Conservation (phyloP, 257 asterid genomes). For the Avicennia marina region DNA sequence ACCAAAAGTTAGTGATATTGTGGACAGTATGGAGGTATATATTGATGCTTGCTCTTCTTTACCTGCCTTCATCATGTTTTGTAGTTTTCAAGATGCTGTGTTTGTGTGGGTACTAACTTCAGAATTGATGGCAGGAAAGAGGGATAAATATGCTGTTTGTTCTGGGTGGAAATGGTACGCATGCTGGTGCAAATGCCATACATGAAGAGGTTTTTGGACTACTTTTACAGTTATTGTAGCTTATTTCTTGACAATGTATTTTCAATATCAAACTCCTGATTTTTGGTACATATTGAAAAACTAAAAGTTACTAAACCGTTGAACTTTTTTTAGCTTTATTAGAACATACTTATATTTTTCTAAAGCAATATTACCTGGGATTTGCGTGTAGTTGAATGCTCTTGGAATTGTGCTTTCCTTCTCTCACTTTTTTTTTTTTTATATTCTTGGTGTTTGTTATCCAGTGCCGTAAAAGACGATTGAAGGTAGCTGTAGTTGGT, state of each 20-base stretch:
- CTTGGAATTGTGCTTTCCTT: conserved; percentile 1
- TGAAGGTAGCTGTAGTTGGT: conserved; percentile 84
- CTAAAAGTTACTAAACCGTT: neutral
- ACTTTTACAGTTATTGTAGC: neutral
- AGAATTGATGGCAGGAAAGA: conserved; percentile 56
- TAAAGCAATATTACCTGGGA: neutral
- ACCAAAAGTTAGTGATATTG: conserved; percentile 75
- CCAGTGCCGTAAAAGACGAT: conserved; percentile 66
- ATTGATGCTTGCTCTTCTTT: conserved; percentile 6
- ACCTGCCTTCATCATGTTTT: neutral
- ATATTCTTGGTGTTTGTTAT: conserved; percentile 9
- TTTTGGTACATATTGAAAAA: too few relatives aligned
- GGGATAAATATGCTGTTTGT: conserved; percentile 94
- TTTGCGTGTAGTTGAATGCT: conserved; percentile 8
- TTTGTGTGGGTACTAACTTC: conserved; percentile 15
- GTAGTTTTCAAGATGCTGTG: neutral
- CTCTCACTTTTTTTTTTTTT: neutral
- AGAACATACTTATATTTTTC: too few relatives aligned
- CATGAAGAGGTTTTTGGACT: conserved; percentile 68
- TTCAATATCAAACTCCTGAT: too few relatives aligned
- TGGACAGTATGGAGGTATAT: conserved; percentile 78
- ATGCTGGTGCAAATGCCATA: conserved; percentile 96
- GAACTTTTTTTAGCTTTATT: neutral
- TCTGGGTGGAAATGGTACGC: conserved; percentile 98
- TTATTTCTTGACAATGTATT: too few relatives aligned